Percentiles rank a stretch among this genome's conserved stretches.
These are phyloP conservation scores for Ochromonas danica DNA, from an alignment of 108 stramenopile genomes.

Conservation along the genomic window DNA sequence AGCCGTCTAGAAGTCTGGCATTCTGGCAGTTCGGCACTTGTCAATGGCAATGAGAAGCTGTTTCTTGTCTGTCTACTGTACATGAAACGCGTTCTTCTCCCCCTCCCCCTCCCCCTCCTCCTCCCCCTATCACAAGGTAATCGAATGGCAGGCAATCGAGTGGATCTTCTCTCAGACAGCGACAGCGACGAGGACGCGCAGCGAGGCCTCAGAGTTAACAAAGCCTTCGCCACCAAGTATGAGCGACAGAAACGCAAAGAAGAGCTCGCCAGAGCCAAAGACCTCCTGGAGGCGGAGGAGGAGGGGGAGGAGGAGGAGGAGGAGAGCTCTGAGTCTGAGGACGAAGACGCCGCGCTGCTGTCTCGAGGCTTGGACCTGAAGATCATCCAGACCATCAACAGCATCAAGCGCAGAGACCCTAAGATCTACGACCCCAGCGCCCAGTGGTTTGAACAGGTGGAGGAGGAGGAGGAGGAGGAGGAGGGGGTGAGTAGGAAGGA, in stretches of 20 bases:
- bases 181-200: no score
- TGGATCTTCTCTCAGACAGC: no score
- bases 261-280: constrained; percentile 18
- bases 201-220: constrained; percentile 37
- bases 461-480: constrained; percentile 39
- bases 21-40: no score
- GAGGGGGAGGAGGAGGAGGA: neutral
- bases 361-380: constrained; percentile 4
- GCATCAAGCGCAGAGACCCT: constrained; percentile 43
- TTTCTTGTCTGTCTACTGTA: no score
- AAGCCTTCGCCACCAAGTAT: constrained; percentile 32
- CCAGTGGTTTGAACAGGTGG: constrained; percentile 1
- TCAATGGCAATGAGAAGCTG: no score
- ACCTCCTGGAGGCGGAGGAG: neutral
- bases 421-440: constrained; percentile 38
- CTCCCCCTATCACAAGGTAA: no score
- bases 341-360: constrained; percentile 27
- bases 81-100: no score
- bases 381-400: constrained; percentile 37
- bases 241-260: constrained; percentile 1
- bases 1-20: no score
- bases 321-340: constrained; percentile 20
- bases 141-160: no score
- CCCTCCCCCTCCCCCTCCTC: no score
- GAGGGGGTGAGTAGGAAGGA: constrained; percentile 27